Evolutionary conservation across 2,329 filamentous ascomycete species (phyloP).

Genomic region (Fusarium pilosicola): DNA sequence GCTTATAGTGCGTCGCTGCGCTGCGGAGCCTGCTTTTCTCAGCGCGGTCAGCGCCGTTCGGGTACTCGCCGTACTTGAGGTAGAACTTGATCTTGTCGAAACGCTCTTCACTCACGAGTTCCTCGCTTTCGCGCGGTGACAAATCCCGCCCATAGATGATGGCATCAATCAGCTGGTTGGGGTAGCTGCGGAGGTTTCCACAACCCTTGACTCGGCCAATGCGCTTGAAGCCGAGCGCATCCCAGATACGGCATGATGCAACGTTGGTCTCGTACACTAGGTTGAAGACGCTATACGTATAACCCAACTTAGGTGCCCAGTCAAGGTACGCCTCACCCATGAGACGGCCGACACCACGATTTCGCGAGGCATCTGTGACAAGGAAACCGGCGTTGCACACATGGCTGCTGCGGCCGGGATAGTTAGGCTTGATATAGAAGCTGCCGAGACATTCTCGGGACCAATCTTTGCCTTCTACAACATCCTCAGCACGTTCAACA

Average conservation of each 20-base stretch:
- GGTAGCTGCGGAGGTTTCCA: slow-evolving; percentile 75
- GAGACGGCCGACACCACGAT: slow-evolving; percentile 77
- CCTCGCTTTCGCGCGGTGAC: slow-evolving; percentile 71
- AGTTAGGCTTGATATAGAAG: slow-evolving; percentile 95
- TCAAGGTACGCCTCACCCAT: slow-evolving; percentile 83
- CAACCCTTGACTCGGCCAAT: slow-evolving; percentile 83
- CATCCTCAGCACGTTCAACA: slow-evolving; percentile 70
- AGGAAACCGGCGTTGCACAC: slow-evolving; percentile 87
- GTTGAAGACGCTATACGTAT: slow-evolving; percentile 94
- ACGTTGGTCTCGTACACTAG: slow-evolving; percentile 95
- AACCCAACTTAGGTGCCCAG: slow-evolving; percentile 83
- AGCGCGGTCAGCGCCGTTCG: slow-evolving; percentile 89
- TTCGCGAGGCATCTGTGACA: slow-evolving; percentile 77
- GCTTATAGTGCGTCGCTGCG: slow-evolving; percentile 94
- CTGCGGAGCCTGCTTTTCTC: slow-evolving; percentile 95
- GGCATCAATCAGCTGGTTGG: slow-evolving; percentile 75
- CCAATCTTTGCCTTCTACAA: slow-evolving; percentile 75
- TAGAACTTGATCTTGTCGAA: slow-evolving; percentile 99
- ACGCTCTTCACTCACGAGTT: slow-evolving; percentile 91
- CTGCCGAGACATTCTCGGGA: slow-evolving; percentile 83
- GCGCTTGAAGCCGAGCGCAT: slow-evolving; percentile 89
- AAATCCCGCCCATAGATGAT: slow-evolving; percentile 80
- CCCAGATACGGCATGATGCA: slow-evolving; percentile 90
- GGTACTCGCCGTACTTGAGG: slow-evolving; percentile 93
- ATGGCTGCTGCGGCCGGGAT: slow-evolving; percentile 89